Conservation (phyloP, 371 early-diverging fungal species). For the Capniomyces stellatus region DNA sequence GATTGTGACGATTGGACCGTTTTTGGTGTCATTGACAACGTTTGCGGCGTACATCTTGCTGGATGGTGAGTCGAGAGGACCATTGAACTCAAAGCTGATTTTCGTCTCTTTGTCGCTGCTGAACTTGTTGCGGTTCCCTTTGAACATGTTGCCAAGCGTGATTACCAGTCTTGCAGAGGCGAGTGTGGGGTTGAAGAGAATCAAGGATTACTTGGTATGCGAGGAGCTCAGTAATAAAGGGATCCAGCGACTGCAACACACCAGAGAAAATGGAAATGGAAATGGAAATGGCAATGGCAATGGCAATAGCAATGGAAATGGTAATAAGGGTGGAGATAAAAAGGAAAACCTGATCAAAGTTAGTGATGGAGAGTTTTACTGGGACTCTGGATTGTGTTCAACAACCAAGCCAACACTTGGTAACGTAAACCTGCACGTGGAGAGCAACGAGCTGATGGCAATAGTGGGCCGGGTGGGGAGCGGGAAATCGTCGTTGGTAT, state of each 20-base stretch:
- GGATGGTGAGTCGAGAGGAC: constrained; percentile 24
- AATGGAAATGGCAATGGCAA: not conserved
- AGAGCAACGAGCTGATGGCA: constrained; percentile 48
- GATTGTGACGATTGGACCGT: constrained; percentile 55
- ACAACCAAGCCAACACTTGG: constrained; percentile 18
- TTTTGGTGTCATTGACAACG: constrained; percentile 64
- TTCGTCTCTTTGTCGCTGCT: constrained; percentile 80
- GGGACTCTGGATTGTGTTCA: constrained; percentile 24
- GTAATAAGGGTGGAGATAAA: not conserved
- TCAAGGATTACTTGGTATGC: constrained; percentile 45
- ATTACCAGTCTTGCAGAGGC: constrained; percentile 44
- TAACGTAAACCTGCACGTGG: constrained; percentile 38
- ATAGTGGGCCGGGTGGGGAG: constrained; percentile 81
- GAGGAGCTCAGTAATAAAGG: constrained; percentile 48
- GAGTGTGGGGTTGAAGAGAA: constrained; percentile 57
- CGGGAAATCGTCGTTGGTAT: constrained; percentile 72
- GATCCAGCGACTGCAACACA: constrained; percentile 24
- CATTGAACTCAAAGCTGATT: constrained; percentile 48
- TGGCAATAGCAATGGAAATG: not conserved
- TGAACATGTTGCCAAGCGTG: constrained; percentile 48
- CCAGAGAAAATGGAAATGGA: not conserved
- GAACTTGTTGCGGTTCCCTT: constrained; percentile 74
- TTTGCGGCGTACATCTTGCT: constrained; percentile 48
- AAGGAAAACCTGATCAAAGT: not conserved
- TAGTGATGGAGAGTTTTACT: constrained; percentile 12